Evolutionary conservation across 1,284 basidiomycete species (phyloP).

Genomic region (Trichosporon inkin): DNA sequence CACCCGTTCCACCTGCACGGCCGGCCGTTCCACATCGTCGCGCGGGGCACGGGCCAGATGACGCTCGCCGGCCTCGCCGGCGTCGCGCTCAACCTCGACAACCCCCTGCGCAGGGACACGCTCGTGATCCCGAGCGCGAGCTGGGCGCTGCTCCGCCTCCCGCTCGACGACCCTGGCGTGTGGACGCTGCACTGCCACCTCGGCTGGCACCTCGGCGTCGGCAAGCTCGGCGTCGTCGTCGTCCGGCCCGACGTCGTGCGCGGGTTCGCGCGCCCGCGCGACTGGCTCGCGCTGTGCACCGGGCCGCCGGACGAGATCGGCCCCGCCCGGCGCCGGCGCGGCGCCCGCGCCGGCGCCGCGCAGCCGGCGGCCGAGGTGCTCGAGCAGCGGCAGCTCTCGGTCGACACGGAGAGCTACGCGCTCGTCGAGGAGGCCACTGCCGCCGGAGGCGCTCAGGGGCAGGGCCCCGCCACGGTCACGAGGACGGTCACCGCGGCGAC

Average conservation of each 20-base stretch:
- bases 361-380: no score
- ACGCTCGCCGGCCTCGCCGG: conserved; percentile 14
- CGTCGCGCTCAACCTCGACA: conserved; percentile 31
- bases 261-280: conserved; percentile 11
- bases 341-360: neutral
- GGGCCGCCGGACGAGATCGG: conserved; percentile 18
- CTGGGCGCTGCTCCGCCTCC: conserved; percentile 33
- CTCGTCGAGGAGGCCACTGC: no score
- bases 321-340: conserved; percentile 11
- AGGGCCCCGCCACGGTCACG: no score
- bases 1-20: conserved; percentile 48
- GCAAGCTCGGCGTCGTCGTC: conserved; percentile 22
- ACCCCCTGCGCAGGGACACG: conserved; percentile 49
- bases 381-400: no score
- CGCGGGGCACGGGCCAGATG: conserved; percentile 36
- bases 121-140: conserved; percentile 33
- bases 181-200: conserved; percentile 35
- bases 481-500: no score
- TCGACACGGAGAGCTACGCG: no score
- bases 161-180: conserved; percentile 29
- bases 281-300: conserved; percentile 23
- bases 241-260: conserved; percentile 24
- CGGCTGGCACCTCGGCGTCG: conserved; percentile 28
- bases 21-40: conserved; percentile 36
- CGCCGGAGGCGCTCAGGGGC: no score